Conservation (phyloP, 2,329 filamentous ascomycete species). For the Teratosphaeria viscida region DNA sequence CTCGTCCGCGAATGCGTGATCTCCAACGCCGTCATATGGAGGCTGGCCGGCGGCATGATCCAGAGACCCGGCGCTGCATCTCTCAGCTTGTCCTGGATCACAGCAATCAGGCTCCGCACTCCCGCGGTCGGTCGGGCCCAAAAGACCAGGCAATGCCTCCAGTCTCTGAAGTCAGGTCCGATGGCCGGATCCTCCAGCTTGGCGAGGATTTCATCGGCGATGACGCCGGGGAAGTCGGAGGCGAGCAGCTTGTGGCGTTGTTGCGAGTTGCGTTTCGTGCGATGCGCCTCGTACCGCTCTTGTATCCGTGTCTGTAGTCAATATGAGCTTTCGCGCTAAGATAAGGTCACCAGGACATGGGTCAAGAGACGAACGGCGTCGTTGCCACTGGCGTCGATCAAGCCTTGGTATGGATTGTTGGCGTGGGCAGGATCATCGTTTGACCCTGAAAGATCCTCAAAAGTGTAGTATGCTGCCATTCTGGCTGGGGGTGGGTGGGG, state of each 20-base stretch:
- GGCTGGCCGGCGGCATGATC: slow-evolving; percentile 68
- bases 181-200: slow-evolving; percentile 54
- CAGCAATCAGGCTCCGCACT: slow-evolving; percentile 55
- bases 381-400: slow-evolving; percentile 58
- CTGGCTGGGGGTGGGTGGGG: background rate
- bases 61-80: slow-evolving; percentile 64
- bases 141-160: slow-evolving; percentile 72
- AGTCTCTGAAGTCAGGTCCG: slow-evolving; percentile 61
- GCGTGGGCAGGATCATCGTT: slow-evolving; percentile 16
- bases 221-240: slow-evolving; percentile 56
- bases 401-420: slow-evolving; percentile 65
- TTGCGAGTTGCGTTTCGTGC: slow-evolving; percentile 62
- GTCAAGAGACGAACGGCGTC: slow-evolving; percentile 46
- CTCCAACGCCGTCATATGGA: slow-evolving; percentile 82
- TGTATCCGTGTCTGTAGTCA: slow-evolving; percentile 53
- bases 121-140: slow-evolving; percentile 75
- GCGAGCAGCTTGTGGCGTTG: slow-evolving; percentile 66
- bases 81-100: slow-evolving; percentile 56
- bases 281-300: slow-evolving; percentile 61
- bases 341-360: background rate
- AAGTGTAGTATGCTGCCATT: slow-evolving; percentile 27
- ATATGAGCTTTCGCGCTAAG: background rate
- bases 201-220: slow-evolving; percentile 64
- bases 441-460: slow-evolving; percentile 25
- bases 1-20: slow-evolving; percentile 68